Conservation (phyloP, 768 basidiomycete genomes). For the Boletus sp. region DNA sequence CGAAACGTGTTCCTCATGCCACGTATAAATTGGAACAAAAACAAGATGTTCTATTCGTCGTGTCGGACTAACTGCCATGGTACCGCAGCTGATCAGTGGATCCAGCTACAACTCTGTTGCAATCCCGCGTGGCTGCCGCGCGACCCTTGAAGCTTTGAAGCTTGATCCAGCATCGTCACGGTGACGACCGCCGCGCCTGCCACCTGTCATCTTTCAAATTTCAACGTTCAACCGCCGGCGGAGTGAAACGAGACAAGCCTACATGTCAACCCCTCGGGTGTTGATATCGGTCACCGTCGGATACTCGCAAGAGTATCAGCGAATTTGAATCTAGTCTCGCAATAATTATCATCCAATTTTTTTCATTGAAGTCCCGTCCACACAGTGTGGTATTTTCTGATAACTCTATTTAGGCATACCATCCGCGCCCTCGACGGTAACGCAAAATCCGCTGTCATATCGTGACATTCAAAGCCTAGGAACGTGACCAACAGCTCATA, state of each 20-base stretch:
- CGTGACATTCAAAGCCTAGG: background rate
- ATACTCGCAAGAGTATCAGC: background rate
- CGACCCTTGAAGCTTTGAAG: too few species aligned
- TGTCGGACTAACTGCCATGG: too few species aligned
- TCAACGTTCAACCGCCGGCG: background rate
- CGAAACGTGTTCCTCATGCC: too few species aligned
- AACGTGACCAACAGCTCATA: background rate
- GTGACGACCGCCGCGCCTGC: background rate
- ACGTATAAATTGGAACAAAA: too few species aligned
- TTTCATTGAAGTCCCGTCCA: background rate
- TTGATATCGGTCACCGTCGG: too few species aligned
- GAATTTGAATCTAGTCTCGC: background rate
- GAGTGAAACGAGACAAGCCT: background rate
- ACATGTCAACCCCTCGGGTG: background rate
- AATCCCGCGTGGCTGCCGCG: too few species aligned
- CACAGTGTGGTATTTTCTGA: background rate
- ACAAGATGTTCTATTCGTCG: too few species aligned
- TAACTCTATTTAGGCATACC: too few species aligned
- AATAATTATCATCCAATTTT: background rate
- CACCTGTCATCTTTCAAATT: background rate
- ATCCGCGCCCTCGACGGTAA: too few species aligned
- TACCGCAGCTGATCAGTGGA: too few species aligned
- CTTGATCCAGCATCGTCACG: too few species aligned
- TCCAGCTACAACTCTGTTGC: too few species aligned
- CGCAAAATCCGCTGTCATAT: background rate